Conservation (phyloP, 2,329 filamentous ascomycete species). For the Hypoxylon sp. region DNA sequence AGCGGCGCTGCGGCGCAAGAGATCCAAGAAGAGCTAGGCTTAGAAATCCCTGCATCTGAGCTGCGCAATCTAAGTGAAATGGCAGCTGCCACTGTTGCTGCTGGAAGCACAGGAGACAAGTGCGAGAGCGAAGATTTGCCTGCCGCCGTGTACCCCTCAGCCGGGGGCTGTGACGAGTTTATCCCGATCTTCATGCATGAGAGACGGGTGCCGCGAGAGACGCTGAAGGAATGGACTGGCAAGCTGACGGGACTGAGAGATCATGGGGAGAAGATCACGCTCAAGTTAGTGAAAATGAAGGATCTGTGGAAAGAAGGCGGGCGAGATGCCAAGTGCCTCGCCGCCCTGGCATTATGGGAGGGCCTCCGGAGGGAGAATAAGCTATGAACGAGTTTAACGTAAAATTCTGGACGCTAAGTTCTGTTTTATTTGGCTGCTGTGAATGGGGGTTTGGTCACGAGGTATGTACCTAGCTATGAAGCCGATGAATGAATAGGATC, state of each 20-base stretch:
- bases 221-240: conserved; percentile 69
- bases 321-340: conserved; percentile 72
- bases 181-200: conserved; percentile 72
- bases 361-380: conserved; percentile 64
- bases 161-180: conserved; percentile 73
- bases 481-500: background rate
- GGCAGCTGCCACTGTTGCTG: conserved; percentile 17
- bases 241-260: conserved; percentile 70
- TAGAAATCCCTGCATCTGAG: conserved; percentile 64
- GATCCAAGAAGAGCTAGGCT: conserved; percentile 72
- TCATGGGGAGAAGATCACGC: conserved; percentile 73
- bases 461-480: background rate
- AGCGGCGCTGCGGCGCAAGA: conserved; percentile 71
- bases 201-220: conserved; percentile 63
- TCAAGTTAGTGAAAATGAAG: conserved; percentile 70
- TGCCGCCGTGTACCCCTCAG: conserved; percentile 69
- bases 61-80: conserved; percentile 68
- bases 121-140: conserved; percentile 56
- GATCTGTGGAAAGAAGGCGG: conserved; percentile 71
- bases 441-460: background rate
- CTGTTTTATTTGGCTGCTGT: background rate
- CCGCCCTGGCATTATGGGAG: conserved; percentile 72
- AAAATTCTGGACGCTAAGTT: background rate
- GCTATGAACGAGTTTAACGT: conserved; percentile 33
- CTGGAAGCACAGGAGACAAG: conserved; percentile 2